A percentile compares a stretch with the other conserved stretches of the same genome.
Evolutionary conservation across 2,329 filamentous ascomycete species (phyloP).

Genomic region (Berkeleyomyces basicola): DNA sequence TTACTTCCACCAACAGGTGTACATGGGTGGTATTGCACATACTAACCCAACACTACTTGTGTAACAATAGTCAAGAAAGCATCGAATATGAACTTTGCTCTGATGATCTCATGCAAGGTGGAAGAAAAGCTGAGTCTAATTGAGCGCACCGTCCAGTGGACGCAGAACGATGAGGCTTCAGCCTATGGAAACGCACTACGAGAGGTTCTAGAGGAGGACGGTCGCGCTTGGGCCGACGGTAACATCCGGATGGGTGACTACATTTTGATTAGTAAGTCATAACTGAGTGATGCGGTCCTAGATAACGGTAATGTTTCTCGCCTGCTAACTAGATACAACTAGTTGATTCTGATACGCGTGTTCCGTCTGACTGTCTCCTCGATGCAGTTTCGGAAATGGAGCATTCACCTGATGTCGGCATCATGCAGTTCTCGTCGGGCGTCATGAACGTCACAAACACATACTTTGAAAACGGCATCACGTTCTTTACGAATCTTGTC

Average conservation of each 20-base stretch:
- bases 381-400: slow-evolving; percentile 74
- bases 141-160: slow-evolving; percentile 45
- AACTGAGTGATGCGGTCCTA: neutral
- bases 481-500: slow-evolving; percentile 57
- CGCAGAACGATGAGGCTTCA: slow-evolving; percentile 47
- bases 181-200: slow-evolving; percentile 50
- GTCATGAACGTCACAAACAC: slow-evolving; percentile 65
- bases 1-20: neutral
- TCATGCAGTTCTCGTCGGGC: slow-evolving; percentile 61
- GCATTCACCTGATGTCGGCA: slow-evolving; percentile 59
- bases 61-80: slow-evolving; percentile 41
- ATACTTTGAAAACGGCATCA: slow-evolving; percentile 55
- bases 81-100: slow-evolving; percentile 56
- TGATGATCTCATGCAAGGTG: slow-evolving; percentile 51
- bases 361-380: slow-evolving; percentile 59
- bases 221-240: slow-evolving; percentile 64
- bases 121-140: slow-evolving; percentile 49
- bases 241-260: slow-evolving; percentile 78
- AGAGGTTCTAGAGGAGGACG: slow-evolving; percentile 49
- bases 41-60: neutral
- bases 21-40: neutral
- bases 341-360: slow-evolving; percentile 62
- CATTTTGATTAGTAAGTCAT: slow-evolving; percentile 32
- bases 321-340: neutral
- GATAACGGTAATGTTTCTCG: neutral